Base-by-base conservation (phyloP, 495 filamentous ascomycete species). In the Penicillium riverlandense region DNA sequence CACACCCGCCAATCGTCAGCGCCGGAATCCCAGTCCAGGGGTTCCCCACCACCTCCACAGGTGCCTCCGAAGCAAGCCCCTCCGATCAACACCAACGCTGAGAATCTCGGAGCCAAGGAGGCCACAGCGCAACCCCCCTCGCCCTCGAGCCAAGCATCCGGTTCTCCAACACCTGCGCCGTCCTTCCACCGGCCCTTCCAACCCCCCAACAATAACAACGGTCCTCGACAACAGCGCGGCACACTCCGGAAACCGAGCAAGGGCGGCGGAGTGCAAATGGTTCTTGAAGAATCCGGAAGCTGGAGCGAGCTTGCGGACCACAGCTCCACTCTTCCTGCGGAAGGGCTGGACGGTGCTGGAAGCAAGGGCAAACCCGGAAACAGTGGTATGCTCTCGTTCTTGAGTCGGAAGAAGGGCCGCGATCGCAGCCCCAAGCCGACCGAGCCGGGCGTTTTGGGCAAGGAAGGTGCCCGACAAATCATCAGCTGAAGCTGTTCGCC, bases 371-470 rank as follows among this genome's bases (percentile, higher is more conserved):
- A 76, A 44, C 61, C 54, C 55, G 22, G 22, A 3, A 77, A 72
- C 42, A 81, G 79, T 29, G 89, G 90, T 33, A 90, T 97, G 78
- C 79, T 98, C 37, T 86, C 89, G 3, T 92, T 98, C 61, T 71
- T 96, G 43, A 83, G 74, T 32, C 74, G 90, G 45, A 94, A 92
- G 71, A 95, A 86, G 72, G 90, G 90, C 6, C 75, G 92, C 34
- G 88, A 89, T 38, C 79, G 85, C 57, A 96, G 90, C 58, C 92
- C 92, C 8, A 96, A 95, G 65, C 90, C 90, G 35, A 88, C 88
- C 61, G 92, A 98, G 59, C 74, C 87, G 12, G 92, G 92, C 39
- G 90, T 98, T 37, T 59, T 98, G 48, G 94, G 92, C 42, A 96
- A 96, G 57, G 92, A 98, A 58, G 92, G 92, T 7, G 90, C 92